Conservation (phyloP, 106 monocot genomes). For the Iris macrosiphon region DNA sequence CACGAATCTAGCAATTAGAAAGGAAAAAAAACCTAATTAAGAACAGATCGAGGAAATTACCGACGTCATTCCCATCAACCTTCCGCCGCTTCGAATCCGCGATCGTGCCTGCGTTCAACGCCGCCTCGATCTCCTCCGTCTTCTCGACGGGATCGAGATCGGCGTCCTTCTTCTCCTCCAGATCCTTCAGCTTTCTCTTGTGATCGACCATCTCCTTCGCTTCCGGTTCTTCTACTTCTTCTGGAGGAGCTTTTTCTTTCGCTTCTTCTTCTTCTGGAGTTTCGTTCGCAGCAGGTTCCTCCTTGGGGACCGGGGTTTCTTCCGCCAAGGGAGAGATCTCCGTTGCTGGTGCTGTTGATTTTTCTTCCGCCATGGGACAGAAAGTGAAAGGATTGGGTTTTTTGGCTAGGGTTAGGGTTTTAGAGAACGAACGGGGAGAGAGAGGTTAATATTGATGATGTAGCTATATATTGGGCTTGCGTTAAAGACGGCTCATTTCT, state of each 20-base stretch:
- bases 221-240: not conserved
- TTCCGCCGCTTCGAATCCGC: slow-evolving; percentile 4
- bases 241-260: slow-evolving; percentile 4
- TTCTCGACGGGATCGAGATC: not conserved
- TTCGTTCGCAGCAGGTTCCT: not conserved
- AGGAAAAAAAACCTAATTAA: no score
- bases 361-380: slow-evolving; percentile 9
- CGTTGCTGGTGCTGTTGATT: not conserved
- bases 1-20: no score
- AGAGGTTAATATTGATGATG: no score
- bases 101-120: no score
- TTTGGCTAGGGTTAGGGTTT: slow-evolving; percentile 12
- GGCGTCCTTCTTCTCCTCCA: slow-evolving; percentile 17
- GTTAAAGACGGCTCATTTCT: no score
- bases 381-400: no score
- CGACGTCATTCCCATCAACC: not conserved
- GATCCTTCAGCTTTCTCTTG: slow-evolving; percentile 36
- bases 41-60: no score
- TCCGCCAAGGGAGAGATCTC: slow-evolving; percentile 3
- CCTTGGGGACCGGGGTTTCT: no score
- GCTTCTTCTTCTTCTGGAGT: no score
- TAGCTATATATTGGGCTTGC: no score
- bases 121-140: not conserved
- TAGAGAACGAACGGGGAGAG: no score
- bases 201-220: not conserved